Percentiles rank a stretch among this genome's conserved stretches.
Conservation (phyloP, 2,329 filamentous ascomycete species). For the Talaromyces atroroseus region DNA sequence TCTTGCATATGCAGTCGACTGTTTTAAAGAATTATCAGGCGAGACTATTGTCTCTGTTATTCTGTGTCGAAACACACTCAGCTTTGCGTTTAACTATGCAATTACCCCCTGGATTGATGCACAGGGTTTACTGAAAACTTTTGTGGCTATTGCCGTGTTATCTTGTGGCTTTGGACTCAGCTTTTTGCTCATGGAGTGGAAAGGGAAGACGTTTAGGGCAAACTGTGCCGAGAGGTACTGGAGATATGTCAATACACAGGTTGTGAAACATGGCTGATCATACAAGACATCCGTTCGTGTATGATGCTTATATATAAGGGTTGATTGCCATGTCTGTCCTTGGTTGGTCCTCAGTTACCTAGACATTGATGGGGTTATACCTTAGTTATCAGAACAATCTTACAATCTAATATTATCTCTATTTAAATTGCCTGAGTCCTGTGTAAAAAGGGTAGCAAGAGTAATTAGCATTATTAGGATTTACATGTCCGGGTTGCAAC, state of each 20-base stretch:
- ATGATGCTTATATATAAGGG: too few species aligned
- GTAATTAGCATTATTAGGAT: too few species aligned
- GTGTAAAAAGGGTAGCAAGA: too few species aligned
- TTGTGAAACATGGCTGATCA: constrained; percentile 1
- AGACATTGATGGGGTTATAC: too few species aligned
- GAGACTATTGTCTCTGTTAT: constrained; percentile 50
- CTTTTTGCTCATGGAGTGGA: constrained; percentile 46
- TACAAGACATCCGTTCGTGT: too few species aligned
- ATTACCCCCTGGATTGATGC: constrained; percentile 43
- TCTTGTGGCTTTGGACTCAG: constrained; percentile 36
- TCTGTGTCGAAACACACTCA: constrained; percentile 40
- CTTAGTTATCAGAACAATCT: too few species aligned
- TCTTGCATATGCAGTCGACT: constrained; percentile 46
- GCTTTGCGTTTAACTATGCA: constrained; percentile 42
- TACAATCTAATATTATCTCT: too few species aligned
- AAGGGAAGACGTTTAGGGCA: constrained; percentile 34
- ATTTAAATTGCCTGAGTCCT: too few species aligned
- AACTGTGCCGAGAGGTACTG: constrained; percentile 12
- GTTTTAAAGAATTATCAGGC: constrained; percentile 44
- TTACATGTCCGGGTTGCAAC: too few species aligned
- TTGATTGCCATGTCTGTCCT: too few species aligned
- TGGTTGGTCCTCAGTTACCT: too few species aligned
- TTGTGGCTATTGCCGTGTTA: constrained; percentile 37
- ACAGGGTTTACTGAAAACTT: constrained; percentile 42
- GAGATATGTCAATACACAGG: constrained; percentile 15